Evolutionary conservation across 1,139 yeast genomes (phyloP), one percentile per base, ranked within the genome.

Genomic region (Blastobotrys malaysiensis): DNA sequence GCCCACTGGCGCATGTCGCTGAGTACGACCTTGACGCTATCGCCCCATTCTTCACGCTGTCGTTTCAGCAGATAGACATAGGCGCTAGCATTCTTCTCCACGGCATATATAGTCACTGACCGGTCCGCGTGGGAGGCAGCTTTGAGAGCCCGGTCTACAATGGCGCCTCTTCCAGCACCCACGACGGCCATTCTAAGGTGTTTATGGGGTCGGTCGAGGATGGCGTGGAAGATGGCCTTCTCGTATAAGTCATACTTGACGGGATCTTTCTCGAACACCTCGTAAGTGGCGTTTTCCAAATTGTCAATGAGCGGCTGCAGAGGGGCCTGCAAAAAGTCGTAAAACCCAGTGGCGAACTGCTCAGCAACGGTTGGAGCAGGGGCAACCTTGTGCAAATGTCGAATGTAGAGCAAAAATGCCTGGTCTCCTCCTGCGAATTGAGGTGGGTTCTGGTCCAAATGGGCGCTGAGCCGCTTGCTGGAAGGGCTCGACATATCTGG

Each of bases 91-190:
- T 88, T 89, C 64, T 86, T 87, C 64, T 90, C 97, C 16, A 89
- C 71, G 0, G 87, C 88, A 43, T 76, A 72, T 1, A 84, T 65
- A 21, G 68, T 68, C 14, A 77, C 71, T 0, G 67, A 59, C 11
- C 67, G 55, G 59, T 66, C 61, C 39, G 72, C 59, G 58, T 69
- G 65, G 9, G 66, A 62, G 5, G 81, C 69, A 1, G 82, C 81
- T 19, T 71, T 67, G 51, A 77, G 69, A 0, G 80, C 72, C 20
- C 77, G 69, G 50, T 84, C 84, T 1, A 88, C 82, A 43, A 89
- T 69, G 0, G 93, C 90, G 0, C 97, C 97, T 52, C 88, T 72
- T 0, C 97, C 97, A 0, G 97, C 95, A 0, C 97, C 97, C 3
- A 86, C 83, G 1, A 90, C 77, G 6, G 88, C 76, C 3, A 88